phyloP scores from a whole-genome alignment of 208 protist species.

The Acanthamoeba sp. region DNA sequence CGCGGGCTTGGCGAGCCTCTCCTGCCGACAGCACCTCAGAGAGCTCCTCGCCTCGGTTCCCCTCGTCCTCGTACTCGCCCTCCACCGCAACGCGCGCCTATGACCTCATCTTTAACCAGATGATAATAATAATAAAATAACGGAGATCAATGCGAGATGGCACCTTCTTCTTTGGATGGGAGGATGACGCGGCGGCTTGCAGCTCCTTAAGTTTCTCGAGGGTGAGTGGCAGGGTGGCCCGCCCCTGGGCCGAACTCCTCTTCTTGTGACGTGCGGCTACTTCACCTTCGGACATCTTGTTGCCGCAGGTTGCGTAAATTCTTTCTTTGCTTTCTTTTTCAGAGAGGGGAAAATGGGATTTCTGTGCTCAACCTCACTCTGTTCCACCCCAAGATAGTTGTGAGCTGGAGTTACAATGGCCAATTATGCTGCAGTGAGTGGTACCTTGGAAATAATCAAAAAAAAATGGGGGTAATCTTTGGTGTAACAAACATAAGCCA shows the following conservation, averaged over 20 bases:
- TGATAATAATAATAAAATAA: no score
- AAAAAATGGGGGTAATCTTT: no score
- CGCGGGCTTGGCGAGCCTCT: not conserved
- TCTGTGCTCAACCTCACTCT: no score
- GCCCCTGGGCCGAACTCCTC: slow-evolving; percentile 34
- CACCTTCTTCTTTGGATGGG: slow-evolving; percentile 26
- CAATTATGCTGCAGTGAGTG: no score
- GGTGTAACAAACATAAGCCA: no score
- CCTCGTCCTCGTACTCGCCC: slow-evolving; percentile 53
- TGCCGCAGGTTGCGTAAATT: no score
- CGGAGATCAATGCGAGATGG: not conserved
- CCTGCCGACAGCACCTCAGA: slow-evolving; percentile 3
- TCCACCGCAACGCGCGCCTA: not conserved
- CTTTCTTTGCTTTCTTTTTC: no score
- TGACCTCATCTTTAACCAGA: no score
- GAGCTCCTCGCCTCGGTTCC: slow-evolving; percentile 17
- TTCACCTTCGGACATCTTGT: slow-evolving; percentile 24
- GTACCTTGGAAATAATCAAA: no score
- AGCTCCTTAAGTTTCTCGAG: slow-evolving; percentile 70
- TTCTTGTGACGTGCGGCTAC: slow-evolving; percentile 12
- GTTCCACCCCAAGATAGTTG: no score
- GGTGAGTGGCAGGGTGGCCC: slow-evolving; percentile 47
- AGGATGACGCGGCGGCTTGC: slow-evolving; percentile 4
- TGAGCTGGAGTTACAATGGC: no score
- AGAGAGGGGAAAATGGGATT: no score